Evolutionary conservation across 305 asterid species (phyloP).

Genomic region (Fraxinus angustifolia): DNA sequence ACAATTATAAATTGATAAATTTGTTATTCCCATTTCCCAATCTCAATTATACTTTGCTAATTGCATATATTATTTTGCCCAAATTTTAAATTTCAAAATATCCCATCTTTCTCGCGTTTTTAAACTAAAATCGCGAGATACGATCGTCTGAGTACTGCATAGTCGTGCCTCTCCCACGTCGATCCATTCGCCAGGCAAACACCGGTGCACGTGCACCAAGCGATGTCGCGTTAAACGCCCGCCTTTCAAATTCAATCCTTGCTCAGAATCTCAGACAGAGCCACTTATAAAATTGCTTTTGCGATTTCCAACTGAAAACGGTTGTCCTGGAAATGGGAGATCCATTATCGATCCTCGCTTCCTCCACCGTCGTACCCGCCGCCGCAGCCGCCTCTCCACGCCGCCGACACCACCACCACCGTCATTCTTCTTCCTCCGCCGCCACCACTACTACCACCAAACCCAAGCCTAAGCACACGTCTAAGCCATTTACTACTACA

Average conservation of each 20-base stretch:
- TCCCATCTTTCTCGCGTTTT: neutral
- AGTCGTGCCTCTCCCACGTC: neutral
- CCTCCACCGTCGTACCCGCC: slow-evolving; percentile 58
- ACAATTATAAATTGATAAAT: neutral
- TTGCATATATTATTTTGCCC: neutral
- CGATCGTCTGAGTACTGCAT: neutral
- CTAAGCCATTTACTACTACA: slow-evolving; percentile 27
- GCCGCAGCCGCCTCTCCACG: slow-evolving; percentile 18
- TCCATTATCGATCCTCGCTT: slow-evolving; percentile 56
- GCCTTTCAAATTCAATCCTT: slow-evolving; percentile 49
- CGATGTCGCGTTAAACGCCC: neutral
- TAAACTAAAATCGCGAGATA: neutral
- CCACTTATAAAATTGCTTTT: neutral
- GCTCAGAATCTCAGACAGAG: neutral
- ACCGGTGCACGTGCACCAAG: neutral
- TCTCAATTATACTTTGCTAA: neutral
- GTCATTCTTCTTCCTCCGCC: slow-evolving; percentile 22
- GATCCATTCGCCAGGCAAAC: neutral
- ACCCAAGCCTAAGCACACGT: slow-evolving; percentile 35
- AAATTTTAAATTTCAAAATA: neutral
- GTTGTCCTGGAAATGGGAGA: slow-evolving; percentile 64
- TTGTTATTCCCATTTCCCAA: neutral
- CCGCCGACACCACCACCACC: neutral
- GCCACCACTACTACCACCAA: slow-evolving; percentile 24
- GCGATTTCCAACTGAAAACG: slow-evolving; percentile 32